Percentiles rank a stretch among this genome's conserved stretches.
phyloP scores from a whole-genome alignment of 2,329 filamentous ascomycete genomes.

The Nigrospora sphaerica region DNA sequence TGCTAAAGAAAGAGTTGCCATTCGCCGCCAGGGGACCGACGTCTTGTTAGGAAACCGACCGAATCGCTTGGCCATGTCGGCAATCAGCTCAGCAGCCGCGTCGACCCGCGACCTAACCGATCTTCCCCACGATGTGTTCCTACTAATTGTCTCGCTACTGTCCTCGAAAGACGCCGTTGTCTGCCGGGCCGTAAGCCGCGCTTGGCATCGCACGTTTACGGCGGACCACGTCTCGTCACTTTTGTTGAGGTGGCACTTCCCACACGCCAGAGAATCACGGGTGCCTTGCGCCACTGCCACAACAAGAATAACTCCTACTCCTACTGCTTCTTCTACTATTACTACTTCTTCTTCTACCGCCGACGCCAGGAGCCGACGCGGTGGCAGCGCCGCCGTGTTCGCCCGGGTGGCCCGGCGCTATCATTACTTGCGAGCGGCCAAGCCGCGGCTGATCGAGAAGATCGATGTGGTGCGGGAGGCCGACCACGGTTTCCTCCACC shows the following conservation, averaged over 20 bases:
- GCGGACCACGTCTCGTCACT: conserved; percentile 36
- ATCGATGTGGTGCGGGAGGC: conserved; percentile 30
- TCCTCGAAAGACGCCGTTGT: conserved; percentile 40
- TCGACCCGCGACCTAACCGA: conserved; percentile 27
- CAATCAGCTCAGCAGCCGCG: too few relatives aligned
- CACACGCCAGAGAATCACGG: conserved; percentile 45
- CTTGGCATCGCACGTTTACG: conserved; percentile 42
- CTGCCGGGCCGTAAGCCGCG: conserved; percentile 43
- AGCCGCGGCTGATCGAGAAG: conserved; percentile 37
- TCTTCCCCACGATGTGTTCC: conserved; percentile 52
- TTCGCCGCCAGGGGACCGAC: too few relatives aligned
- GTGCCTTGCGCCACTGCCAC: conserved; percentile 8
- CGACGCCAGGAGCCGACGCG: conserved; percentile 1
- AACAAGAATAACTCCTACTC: too few relatives aligned
- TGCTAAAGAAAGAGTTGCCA: too few relatives aligned
- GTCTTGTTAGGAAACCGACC: too few relatives aligned
- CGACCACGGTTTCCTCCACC: conserved; percentile 7
- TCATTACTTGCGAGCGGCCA: conserved; percentile 40
- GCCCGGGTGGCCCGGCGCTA: conserved; percentile 46
- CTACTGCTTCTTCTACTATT: too few relatives aligned
- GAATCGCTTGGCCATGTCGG: too few relatives aligned
- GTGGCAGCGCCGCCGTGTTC: conserved; percentile 35
- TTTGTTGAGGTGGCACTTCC: conserved; percentile 44
- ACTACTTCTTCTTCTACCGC: neutral
- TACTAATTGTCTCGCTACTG: conserved; percentile 43